Percentiles rank a stretch among this genome's conserved stretches.
Conservation (phyloP, 2,329 filamentous ascomycete genomes). For the Fusarium armeniacum region DNA sequence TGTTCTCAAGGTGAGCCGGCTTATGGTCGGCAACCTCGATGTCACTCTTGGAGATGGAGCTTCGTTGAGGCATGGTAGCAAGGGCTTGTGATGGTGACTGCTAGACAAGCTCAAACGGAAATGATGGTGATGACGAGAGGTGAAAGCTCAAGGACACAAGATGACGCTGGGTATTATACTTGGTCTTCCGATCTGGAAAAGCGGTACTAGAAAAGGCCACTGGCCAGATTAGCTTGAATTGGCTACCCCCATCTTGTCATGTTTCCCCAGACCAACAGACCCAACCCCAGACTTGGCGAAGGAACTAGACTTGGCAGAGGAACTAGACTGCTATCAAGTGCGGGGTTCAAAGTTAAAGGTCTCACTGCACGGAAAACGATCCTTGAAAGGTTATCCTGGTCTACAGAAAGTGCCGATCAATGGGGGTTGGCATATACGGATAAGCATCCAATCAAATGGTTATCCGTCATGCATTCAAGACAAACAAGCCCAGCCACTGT, state of each 20-base stretch:
- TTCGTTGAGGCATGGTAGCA: slow-evolving; percentile 35
- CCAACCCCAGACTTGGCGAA: slow-evolving; percentile 39
- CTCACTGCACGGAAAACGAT: slow-evolving; percentile 38
- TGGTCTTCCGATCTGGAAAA: slow-evolving; percentile 15
- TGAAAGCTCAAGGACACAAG: neutral
- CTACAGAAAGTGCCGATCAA: neutral
- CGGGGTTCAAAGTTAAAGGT: slow-evolving; percentile 36
- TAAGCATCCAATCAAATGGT: slow-evolving; percentile 21
- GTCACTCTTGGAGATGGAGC: slow-evolving; percentile 46
- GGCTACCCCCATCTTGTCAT: slow-evolving; percentile 1
- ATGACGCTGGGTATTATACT: slow-evolving; percentile 40
- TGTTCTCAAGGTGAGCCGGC: slow-evolving; percentile 35
- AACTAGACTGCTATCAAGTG: slow-evolving; percentile 31
- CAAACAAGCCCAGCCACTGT: slow-evolving; percentile 14
- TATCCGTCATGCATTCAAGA: slow-evolving; percentile 31
- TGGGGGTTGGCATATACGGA: slow-evolving; percentile 24
- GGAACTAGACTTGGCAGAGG: slow-evolving; percentile 35
- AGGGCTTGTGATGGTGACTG: neutral
- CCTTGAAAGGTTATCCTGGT: slow-evolving; percentile 1
- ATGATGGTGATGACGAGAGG: slow-evolving; percentile 1
- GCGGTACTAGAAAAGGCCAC: slow-evolving; percentile 9
- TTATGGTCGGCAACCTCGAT: slow-evolving; percentile 36
- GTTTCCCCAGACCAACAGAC: slow-evolving; percentile 33
- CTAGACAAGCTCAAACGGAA: neutral
- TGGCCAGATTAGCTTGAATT: slow-evolving; percentile 15